Evolutionary conservation across 805 yeast genomes (phyloP).

Genomic region (Kockiozyma suomiensis): DNA sequence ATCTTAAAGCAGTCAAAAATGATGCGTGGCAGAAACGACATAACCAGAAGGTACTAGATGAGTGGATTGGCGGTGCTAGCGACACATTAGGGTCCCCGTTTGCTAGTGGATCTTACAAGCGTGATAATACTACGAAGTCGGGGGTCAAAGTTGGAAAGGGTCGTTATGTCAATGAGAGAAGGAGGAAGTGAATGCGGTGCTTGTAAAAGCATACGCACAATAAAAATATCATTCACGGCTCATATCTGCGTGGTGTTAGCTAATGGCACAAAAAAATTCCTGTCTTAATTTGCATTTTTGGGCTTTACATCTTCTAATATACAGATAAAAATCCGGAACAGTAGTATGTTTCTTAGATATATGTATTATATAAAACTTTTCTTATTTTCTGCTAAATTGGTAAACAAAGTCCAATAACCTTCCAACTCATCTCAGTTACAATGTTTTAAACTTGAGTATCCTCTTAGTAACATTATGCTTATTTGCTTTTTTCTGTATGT

Average conservation of each 20-base stretch:
- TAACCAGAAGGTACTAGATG: conserved; percentile 79
- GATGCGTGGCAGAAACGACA: conserved; percentile 85
- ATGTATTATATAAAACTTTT: too few relatives aligned
- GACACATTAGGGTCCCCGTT: conserved; percentile 89
- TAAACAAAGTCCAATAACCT: neutral
- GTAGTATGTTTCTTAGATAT: too few relatives aligned
- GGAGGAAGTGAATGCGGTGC: conserved; percentile 21
- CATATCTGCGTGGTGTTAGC: too few relatives aligned
- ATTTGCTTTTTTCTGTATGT: neutral
- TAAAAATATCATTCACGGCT: too few relatives aligned
- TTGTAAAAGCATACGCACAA: too few relatives aligned
- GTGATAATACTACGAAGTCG: conserved; percentile 45
- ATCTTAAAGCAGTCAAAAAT: conserved; percentile 80
- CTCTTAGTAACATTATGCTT: too few relatives aligned
- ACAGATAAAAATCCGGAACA: neutral
- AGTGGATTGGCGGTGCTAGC: conserved; percentile 94
- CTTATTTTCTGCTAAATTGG: too few relatives aligned
- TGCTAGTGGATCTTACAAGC: conserved; percentile 60
- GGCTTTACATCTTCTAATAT: too few relatives aligned
- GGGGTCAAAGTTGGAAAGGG: conserved; percentile 86
- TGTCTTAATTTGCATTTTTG: too few relatives aligned
- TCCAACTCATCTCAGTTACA: neutral
- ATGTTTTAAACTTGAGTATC: too few relatives aligned
- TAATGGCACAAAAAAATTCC: too few relatives aligned
- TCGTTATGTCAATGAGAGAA: conserved; percentile 63